Percentiles rank a stretch among this genome's conserved stretches.
These are phyloP conservation scores for Dactylonectria macrodidyma DNA, from an alignment of 2,329 filamentous ascomycete genomes.

Conservation along the genomic window DNA sequence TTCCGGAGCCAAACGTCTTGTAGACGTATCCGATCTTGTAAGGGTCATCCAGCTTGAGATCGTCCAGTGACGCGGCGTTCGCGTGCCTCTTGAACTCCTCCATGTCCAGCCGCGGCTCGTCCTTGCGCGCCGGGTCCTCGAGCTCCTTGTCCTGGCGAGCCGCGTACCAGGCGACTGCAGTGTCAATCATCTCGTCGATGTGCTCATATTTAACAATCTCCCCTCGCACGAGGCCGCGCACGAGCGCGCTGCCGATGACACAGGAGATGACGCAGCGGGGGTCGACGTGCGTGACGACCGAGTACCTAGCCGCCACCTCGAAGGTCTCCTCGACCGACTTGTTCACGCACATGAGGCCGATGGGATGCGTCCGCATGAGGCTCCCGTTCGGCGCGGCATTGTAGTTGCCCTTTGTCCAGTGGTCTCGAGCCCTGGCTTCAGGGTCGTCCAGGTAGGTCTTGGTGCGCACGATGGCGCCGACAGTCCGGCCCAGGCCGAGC, in stretches of 20 bases:
- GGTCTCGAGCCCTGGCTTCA: slow-evolving; percentile 53
- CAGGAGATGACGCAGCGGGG: slow-evolving; percentile 66
- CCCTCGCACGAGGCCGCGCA: slow-evolving; percentile 62
- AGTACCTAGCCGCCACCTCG: slow-evolving; percentile 57
- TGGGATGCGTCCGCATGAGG: slow-evolving; percentile 67
- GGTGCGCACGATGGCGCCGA: slow-evolving; percentile 60
- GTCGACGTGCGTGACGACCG: slow-evolving; percentile 65
- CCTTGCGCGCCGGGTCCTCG: slow-evolving; percentile 43
- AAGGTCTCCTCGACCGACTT: slow-evolving; percentile 60
- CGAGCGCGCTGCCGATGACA: slow-evolving; percentile 61
- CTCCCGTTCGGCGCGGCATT: slow-evolving; percentile 66
- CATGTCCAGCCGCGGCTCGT: slow-evolving; percentile 54
- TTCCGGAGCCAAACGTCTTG: slow-evolving; percentile 65
- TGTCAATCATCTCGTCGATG: slow-evolving; percentile 58
- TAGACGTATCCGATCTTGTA: slow-evolving; percentile 68
- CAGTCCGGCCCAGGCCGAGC: slow-evolving; percentile 63
- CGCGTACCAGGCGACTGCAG: slow-evolving; percentile 57
- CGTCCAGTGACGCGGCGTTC: slow-evolving; percentile 53
- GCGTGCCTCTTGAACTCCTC: slow-evolving; percentile 60
- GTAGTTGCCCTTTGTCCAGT: slow-evolving; percentile 58
- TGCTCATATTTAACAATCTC: slow-evolving; percentile 58
- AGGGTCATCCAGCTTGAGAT: slow-evolving; percentile 61
- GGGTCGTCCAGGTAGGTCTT: slow-evolving; percentile 59
- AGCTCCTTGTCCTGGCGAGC: slow-evolving; percentile 39
- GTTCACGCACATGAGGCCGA: slow-evolving; percentile 63